A percentile compares a stretch with the other conserved stretches of the same genome.
phyloP scores from a whole-genome alignment of 805 yeast species.

The Candida anglica region DNA sequence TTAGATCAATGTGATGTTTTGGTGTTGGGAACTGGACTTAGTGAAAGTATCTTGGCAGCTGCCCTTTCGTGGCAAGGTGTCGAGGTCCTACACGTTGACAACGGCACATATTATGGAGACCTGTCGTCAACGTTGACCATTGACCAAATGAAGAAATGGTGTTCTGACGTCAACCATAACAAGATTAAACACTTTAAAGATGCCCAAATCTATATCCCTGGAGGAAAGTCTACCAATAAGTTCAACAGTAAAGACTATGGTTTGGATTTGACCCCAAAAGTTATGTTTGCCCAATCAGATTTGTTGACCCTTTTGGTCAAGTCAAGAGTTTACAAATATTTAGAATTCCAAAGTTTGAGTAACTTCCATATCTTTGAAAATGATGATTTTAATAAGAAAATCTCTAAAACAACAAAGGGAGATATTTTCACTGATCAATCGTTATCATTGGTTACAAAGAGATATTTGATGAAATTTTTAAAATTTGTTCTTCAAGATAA shows the following conservation, averaged over 20 bases:
- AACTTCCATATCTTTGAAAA: conserved; percentile 93
- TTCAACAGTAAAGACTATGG: conserved; percentile 74
- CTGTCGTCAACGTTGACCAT: conserved; percentile 79
- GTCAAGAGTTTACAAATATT: conserved; percentile 83
- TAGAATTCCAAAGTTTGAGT: conserved; percentile 86
- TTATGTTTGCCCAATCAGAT: conserved; percentile 89
- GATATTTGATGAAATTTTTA: conserved; percentile 85
- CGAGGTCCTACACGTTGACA: conserved; percentile 85
- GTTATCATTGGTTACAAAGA: conserved; percentile 67
- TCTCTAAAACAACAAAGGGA: conserved; percentile 76
- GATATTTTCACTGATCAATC: conserved; percentile 90
- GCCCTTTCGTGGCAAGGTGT: conserved; percentile 98
- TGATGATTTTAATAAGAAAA: conserved; percentile 76
- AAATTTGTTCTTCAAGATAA: conserved; percentile 66
- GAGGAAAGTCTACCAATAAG: conserved; percentile 42
- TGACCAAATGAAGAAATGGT: conserved; percentile 85
- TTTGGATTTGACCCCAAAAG: conserved; percentile 80
- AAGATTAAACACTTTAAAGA: conserved; percentile 48
- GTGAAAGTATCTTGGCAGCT: conserved; percentile 85
- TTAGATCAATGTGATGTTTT: conserved; percentile 73
- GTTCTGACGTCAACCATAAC: conserved; percentile 57
- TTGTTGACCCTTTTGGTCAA: conserved; percentile 72
- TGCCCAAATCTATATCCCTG: conserved; percentile 78
- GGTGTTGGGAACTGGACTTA: conserved; percentile 89
- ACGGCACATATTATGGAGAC: conserved; percentile 85